phyloP scores from a whole-genome alignment of 148 eudicot species.

The Amaranthus palmeri region DNA sequence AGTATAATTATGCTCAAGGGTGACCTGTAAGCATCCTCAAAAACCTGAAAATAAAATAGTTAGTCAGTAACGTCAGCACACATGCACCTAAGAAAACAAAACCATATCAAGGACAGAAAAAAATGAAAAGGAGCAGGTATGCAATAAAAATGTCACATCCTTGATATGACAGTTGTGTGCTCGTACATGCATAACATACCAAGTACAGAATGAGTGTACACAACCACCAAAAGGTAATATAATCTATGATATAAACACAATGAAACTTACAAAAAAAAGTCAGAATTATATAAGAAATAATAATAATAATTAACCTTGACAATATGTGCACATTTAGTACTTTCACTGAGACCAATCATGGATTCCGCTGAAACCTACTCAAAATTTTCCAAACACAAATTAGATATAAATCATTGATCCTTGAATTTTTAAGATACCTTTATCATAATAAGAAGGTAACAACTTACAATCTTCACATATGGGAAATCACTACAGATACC shows the following conservation, averaged over 20 bases:
- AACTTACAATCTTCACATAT: slow-evolving; percentile 89
- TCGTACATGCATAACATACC: neutral
- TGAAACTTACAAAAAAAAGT: neutral
- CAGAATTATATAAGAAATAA: neutral
- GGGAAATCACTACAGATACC: slow-evolving; percentile 97
- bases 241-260: neutral
- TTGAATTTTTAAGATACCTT: neutral
- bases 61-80: neutral
- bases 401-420: neutral
- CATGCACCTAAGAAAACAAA: neutral
- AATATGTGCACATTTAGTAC: slow-evolving; percentile 81
- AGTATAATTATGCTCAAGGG: slow-evolving; percentile 84
- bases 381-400: neutral
- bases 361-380: slow-evolving; percentile 86
- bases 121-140: neutral
- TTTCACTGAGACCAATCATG: slow-evolving; percentile 91
- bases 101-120: neutral
- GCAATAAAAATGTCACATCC: neutral
- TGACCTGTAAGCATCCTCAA: slow-evolving; percentile 94
- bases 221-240: neutral
- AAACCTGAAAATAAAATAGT: slow-evolving; percentile 36
- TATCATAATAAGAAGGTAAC: slow-evolving; percentile 4
- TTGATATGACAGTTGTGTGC: neutral
- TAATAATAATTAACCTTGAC: slow-evolving; percentile 57
- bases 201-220: neutral